These are phyloP conservation scores for Neurospora sp. DNA, from an alignment of 495 filamentous ascomycete species.

Conservation along the genomic window DNA sequence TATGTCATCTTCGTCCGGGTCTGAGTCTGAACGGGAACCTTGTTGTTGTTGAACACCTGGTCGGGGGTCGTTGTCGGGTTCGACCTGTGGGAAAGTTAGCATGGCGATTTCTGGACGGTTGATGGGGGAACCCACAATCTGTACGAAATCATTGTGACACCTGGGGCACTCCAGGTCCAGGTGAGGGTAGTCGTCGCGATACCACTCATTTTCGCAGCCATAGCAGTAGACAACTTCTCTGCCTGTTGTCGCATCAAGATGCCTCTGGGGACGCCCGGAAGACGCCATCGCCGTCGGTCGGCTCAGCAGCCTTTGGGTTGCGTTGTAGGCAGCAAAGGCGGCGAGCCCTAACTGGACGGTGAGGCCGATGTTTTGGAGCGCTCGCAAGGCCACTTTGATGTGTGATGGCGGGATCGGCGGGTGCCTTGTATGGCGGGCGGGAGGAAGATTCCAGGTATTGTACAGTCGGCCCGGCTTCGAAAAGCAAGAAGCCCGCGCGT, in stretches of 20 bases:
- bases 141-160: conserved; percentile 67
- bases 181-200: conserved; percentile 43
- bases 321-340: conserved; percentile 36
- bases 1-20: conserved; percentile 38
- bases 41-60: conserved; percentile 26
- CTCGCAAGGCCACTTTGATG: conserved; percentile 37
- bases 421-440: background rate
- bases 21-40: conserved; percentile 30
- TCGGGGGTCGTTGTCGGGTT: conserved; percentile 28
- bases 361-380: conserved; percentile 36
- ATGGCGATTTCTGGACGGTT: background rate
- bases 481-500: background rate
- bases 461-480: background rate
- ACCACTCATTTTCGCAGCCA: conserved; percentile 69
- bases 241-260: conserved; percentile 32
- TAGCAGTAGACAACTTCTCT: conserved; percentile 77
- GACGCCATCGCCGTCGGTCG: conserved; percentile 31
- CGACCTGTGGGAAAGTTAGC: conserved; percentile 27
- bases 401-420: background rate
- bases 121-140: conserved; percentile 54
- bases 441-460: background rate
- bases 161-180: conserved; percentile 58
- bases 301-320: conserved; percentile 21
- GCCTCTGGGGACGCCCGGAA: conserved; percentile 2
- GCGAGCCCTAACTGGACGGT: conserved; percentile 38